A percentile compares a stretch with the other conserved stretches of the same genome.
Evolutionary conservation across 345 rosid species (phyloP).

Genomic region (Alliaria petiolata): DNA sequence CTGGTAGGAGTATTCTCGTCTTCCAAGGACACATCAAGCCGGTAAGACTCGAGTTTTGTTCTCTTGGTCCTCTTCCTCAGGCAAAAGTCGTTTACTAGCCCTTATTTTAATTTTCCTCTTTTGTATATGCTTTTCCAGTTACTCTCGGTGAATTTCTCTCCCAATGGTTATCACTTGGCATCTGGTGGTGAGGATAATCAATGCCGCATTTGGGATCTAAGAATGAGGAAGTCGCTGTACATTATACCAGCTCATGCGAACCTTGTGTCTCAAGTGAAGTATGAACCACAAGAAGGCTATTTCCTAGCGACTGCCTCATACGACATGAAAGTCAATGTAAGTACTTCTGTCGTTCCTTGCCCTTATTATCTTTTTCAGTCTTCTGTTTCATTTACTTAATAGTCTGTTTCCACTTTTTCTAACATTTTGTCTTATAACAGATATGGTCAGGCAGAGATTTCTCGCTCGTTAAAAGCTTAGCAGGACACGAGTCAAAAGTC

Average conservation of each 20-base stretch:
- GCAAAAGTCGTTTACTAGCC: not conserved
- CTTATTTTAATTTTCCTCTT: not conserved
- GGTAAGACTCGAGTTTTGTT: conserved; percentile 35
- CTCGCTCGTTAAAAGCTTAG: conserved; percentile 70
- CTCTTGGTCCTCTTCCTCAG: not conserved
- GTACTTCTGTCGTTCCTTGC: no score
- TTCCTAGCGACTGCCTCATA: conserved; percentile 86
- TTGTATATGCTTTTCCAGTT: conserved; percentile 52
- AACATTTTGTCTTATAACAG: conserved; percentile 34
- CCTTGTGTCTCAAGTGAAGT: conserved; percentile 85
- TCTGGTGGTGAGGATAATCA: conserved; percentile 96
- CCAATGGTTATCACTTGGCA: conserved; percentile 95
- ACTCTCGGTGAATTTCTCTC: conserved; percentile 80
- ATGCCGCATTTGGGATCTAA: conserved; percentile 93
- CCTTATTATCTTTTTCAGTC: not conserved
- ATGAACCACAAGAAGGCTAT: conserved; percentile 96
- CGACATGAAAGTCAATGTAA: conserved; percentile 91
- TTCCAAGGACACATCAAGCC: conserved; percentile 97
- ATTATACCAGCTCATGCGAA: conserved; percentile 92
- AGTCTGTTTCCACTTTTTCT: conserved; percentile 12
- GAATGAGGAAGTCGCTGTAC: conserved; percentile 80
- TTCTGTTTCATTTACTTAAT: conserved; percentile 10
- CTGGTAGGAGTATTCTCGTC: conserved; percentile 81
- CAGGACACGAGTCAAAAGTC: conserved; percentile 85
- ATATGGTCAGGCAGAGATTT: conserved; percentile 95